phyloP scores from a whole-genome alignment of 2,329 filamentous ascomycete species.

The Sarocladium kiliense region DNA sequence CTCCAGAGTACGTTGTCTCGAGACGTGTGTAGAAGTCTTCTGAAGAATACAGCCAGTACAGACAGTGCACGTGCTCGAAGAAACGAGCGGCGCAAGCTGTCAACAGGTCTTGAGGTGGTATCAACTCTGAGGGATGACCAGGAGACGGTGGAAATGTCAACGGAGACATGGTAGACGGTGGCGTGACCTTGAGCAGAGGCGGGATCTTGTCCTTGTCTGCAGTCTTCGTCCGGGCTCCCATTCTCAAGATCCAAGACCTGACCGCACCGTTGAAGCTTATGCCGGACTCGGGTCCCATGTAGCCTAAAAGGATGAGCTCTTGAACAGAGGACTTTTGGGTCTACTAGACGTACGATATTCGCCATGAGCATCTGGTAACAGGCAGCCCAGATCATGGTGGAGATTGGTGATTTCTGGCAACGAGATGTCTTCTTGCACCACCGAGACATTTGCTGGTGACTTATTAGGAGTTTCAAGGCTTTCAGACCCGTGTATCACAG shows the following conservation, averaged over 20 bases:
- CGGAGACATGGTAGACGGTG: not conserved
- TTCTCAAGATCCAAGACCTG: not conserved
- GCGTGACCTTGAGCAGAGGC: not conserved
- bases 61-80: not conserved
- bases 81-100: not conserved
- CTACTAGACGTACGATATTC: not conserved
- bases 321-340: too few species aligned
- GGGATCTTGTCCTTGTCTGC: slow-evolving; percentile 1
- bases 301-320: not conserved
- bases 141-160: not conserved
- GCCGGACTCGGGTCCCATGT: not conserved
- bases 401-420: not conserved
- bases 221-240: not conserved
- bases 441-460: not conserved
- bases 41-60: not conserved
- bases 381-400: not conserved
- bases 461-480: not conserved
- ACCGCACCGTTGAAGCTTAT: not conserved
- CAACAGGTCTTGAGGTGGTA: not conserved
- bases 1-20: not conserved
- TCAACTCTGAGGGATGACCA: not conserved
- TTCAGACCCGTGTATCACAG: not conserved
- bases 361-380: not conserved
- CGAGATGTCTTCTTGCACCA: not conserved
- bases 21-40: not conserved